A percentile compares a stretch with the other conserved stretches of the same genome.
phyloP scores from a whole-genome alignment of 768 basidiomycete species.

The Basidioascus undulatus region DNA sequence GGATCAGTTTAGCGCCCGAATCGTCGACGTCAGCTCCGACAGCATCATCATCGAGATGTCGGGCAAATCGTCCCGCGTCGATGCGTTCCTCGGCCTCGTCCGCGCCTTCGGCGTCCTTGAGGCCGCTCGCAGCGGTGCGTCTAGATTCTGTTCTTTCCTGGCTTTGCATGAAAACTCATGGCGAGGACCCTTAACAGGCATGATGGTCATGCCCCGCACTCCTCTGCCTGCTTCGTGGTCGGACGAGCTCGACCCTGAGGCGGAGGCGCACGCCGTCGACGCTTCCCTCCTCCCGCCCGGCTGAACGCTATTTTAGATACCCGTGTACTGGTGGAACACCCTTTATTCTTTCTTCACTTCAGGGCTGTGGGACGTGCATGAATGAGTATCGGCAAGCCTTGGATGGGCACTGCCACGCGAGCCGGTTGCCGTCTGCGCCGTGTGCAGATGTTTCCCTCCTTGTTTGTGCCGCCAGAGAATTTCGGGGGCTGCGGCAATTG shows the following conservation, averaged over 20 bases:
- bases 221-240: conserved; percentile 36
- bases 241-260: conserved; percentile 24
- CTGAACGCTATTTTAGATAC: conserved; percentile 20
- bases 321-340: too few relatives aligned
- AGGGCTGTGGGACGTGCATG: too few relatives aligned
- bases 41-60: conserved; percentile 85
- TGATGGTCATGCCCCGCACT: conserved; percentile 97
- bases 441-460: too few relatives aligned
- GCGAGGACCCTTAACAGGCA: conserved; percentile 26
- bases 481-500: too few relatives aligned
- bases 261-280: conserved; percentile 43
- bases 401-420: too few relatives aligned
- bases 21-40: conserved; percentile 87
- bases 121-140: conserved; percentile 71
- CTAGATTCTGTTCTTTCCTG: neutral
- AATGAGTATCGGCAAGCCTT: too few relatives aligned
- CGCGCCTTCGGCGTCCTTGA: conserved; percentile 92
- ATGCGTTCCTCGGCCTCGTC: conserved; percentile 73
- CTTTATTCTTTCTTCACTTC: too few relatives aligned
- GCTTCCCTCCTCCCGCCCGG: conserved; percentile 85
- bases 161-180: neutral
- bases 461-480: too few relatives aligned
- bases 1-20: conserved; percentile 67
- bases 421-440: too few relatives aligned
- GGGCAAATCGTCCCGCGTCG: conserved; percentile 71